Conservation (phyloP, 2,329 filamentous ascomycete genomes). For the Epichloe sp. region DNA sequence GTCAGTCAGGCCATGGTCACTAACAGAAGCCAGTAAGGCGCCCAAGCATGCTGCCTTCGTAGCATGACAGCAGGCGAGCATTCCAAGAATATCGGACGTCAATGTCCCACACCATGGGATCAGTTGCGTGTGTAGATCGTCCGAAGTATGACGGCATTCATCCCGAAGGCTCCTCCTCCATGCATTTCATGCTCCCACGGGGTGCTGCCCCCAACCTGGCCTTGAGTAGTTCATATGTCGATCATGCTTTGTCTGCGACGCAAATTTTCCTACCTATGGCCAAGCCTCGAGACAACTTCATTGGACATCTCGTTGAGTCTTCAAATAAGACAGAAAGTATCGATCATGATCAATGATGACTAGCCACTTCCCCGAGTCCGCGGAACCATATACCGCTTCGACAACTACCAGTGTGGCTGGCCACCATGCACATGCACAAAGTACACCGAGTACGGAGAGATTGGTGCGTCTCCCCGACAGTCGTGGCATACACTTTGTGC, state of each 20-base stretch:
- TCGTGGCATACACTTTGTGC: neutral
- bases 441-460: neutral
- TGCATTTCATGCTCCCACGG: neutral
- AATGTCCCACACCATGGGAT: neutral
- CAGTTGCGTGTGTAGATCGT: neutral
- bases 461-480: neutral
- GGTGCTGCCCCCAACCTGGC: neutral
- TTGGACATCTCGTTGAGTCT: neutral
- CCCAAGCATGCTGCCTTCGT: neutral
- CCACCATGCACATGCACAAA: neutral
- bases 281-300: neutral
- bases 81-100: neutral
- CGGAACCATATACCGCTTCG: neutral
- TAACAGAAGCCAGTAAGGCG: no score
- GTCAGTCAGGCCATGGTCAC: no score
- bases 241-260: neutral
- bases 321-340: neutral
- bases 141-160: neutral
- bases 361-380: neutral
- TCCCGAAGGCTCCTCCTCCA: neutral
- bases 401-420: neutral
- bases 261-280: neutral
- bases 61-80: neutral
- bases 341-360: neutral
- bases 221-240: neutral